phyloP scores from a whole-genome alignment of 1,139 yeast species.

The Pichia sp. region DNA sequence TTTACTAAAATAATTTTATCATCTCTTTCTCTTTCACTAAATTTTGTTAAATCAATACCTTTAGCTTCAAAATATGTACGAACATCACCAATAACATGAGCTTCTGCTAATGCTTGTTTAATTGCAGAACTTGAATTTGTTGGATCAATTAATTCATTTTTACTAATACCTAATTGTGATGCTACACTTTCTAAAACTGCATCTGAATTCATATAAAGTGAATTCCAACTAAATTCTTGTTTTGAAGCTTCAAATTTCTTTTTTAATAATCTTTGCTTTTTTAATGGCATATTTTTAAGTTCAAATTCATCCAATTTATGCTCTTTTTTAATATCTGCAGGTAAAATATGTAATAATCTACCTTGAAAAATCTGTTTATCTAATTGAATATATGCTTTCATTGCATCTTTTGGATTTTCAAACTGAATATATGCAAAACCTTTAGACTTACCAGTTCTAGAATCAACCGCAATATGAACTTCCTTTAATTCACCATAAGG shows the following conservation, averaged over 20 bases:
- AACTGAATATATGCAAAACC: constrained; percentile 90
- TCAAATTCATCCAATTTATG: constrained; percentile 87
- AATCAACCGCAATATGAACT: constrained; percentile 88
- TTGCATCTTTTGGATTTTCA: constrained; percentile 61
- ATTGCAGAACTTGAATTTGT: constrained; percentile 85
- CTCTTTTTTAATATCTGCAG: constrained; percentile 73
- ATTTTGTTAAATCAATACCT: constrained; percentile 78
- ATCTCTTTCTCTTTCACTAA: constrained; percentile 67
- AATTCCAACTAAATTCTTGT: constrained; percentile 90
- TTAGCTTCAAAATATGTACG: constrained; percentile 76
- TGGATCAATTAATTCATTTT: constrained; percentile 81
- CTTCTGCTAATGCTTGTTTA: constrained; percentile 97
- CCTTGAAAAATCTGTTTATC: constrained; percentile 95
- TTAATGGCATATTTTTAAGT: constrained; percentile 80
- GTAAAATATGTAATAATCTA: constrained; percentile 80
- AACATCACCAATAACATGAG: constrained; percentile 89
- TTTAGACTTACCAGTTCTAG: constrained; percentile 83
- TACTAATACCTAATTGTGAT: constrained; percentile 69
- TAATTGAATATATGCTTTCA: constrained; percentile 60
- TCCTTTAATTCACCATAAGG: constrained; percentile 59
- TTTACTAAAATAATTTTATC: constrained; percentile 79
- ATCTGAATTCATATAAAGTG: constrained; percentile 82
- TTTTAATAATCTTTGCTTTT: constrained; percentile 82
- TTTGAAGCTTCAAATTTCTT: constrained; percentile 80
- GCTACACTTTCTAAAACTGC: constrained; percentile 93